Conservation (phyloP, 768 basidiomycete genomes). For the Lactarius hengduanensis region DNA sequence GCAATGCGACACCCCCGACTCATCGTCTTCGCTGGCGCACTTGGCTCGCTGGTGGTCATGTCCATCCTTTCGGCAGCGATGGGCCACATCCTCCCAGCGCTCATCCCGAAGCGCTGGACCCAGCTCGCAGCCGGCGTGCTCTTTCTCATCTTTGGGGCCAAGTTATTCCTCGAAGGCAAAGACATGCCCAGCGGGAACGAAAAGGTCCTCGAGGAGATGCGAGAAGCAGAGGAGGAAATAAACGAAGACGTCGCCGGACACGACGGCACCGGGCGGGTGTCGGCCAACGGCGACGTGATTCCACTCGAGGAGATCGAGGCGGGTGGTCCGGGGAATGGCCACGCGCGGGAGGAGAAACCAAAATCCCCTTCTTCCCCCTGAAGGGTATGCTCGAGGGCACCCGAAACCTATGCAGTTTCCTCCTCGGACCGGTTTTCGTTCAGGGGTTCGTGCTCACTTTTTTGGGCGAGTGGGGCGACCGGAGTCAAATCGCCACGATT, state of each 20-base stretch:
- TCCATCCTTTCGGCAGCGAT: constrained; percentile 90
- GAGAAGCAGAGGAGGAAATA: constrained; percentile 94
- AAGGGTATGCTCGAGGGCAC: constrained; percentile 54
- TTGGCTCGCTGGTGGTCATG: constrained; percentile 88
- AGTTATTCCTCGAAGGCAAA: constrained; percentile 85
- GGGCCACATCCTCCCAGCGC: constrained; percentile 83
- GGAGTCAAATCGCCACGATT: constrained; percentile 96
- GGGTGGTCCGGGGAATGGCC: constrained; percentile 41
- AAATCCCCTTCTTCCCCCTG: constrained; percentile 29
- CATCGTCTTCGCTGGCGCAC: constrained; percentile 85
- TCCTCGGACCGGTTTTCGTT: constrained; percentile 91
- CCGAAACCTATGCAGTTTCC: constrained; percentile 77
- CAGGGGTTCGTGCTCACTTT: constrained; percentile 95
- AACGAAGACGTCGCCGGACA: constrained; percentile 67
- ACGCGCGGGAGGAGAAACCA: constrained; percentile 26
- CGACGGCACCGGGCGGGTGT: constrained; percentile 41
- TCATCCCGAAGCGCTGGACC: constrained; percentile 66
- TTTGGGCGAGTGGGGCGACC: constrained; percentile 98
- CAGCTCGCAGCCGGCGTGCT: constrained; percentile 65
- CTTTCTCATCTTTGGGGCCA: constrained; percentile 86
- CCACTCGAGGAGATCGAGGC: constrained; percentile 78
- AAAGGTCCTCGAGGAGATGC: constrained; percentile 92
- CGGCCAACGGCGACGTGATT: constrained; percentile 44
- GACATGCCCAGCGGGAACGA: constrained; percentile 75
- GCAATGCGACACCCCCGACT: constrained; percentile 90